Evolutionary conservation across 495 filamentous ascomycete genomes (phyloP), one percentile per base, ranked within the genome.

Genomic region (Hypoxylon crocopeplum): DNA sequence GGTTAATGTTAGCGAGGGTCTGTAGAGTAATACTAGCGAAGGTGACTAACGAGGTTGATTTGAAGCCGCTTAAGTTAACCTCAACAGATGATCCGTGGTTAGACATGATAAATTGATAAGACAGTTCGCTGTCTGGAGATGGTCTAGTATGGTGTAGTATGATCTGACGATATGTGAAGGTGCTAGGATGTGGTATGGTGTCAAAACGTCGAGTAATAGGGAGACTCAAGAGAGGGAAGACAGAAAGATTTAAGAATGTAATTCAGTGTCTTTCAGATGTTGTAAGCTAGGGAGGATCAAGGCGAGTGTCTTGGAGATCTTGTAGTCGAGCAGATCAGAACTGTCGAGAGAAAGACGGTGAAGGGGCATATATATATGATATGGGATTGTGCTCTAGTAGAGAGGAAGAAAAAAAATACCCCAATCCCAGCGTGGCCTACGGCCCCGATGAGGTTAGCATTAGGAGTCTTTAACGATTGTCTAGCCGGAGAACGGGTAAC

Each of bases 41-140:
- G 15, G n/a, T 37, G 29, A 64, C 61, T 55, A 7, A 64, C 61
- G 50, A 32, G 37, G 13, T 25, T n/a, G 49, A 56, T 20, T 3
- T 8, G 36, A 37, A 64, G 13, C 16, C 7, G n/a, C 46, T 37
- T 0, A 30, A 6, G 41, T 46, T 37, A 8, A 34, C 20, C 4
- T n/a, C 30, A 13, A 41, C 21, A 8, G 61, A 64, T n/a, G 49
- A 55, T 4, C 41, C 16, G 6, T 27, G 2, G 21, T 33, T 29
- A 19, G 46, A 1, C 60, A 64, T 64, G 12, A 1, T 50, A 22
- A 44, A 48, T 16, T 4, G 15, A 5, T 52, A 29, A 24, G 5
- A 30, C 20, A 29, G 24, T 33, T 12, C 5, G 12, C 5, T n/a
- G 32, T 11, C 32, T 11, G 15, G 5, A 3, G 15, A 38, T 11